Base-by-base conservation (phyloP, 2,329 filamentous ascomycete genomes). In the Fusarium keratoplasticum region DNA sequence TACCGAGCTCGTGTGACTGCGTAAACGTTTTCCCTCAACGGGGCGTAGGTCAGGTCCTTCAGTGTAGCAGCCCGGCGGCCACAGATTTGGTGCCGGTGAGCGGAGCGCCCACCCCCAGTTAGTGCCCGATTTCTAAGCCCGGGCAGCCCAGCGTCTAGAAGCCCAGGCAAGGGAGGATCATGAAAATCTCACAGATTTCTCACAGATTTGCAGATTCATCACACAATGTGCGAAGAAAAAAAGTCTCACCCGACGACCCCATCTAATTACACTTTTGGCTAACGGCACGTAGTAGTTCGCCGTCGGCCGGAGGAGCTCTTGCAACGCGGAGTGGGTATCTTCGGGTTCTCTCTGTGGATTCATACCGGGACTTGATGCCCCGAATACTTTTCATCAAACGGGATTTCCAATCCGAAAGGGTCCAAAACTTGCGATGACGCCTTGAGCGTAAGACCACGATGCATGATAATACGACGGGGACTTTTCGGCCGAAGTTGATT, bases 241-340 rank as follows among this genome's bases (percentile, higher is more conserved):
- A 42, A 42, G 18, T 57, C 31, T 50, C 44, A 29, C 47, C 22
- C 16, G 44, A 16, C 10, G n/a, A 18, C 44, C 25, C 47, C 47
- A 27, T 52, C 66, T 61, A 73, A 73, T 61, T 67, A 64, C 60
- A 44, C 36, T 50, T 61, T 52, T 73, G n/a, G 61, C 27, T 38
- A 71, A 64, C 22, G 63, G 52, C 54, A 35, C 59, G 58, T 55
- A 42, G 67, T 61, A 36, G 38, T 61, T 47, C 38, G 58, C 71
- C 71, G 60, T 74, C 67, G 62, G 73, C 71, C 71, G 67, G 71
- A 73, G 59, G 66, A 71, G 70, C 61, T 67, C 58, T 40, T 50
- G 9, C 25, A 50, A 27, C 16, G 44, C 44, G 44, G 44, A 68
- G 71, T 73, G 71, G 71, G 61, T 54, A 71, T 27, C 20, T 67